Base-by-base conservation (phyloP, 805 yeast species). In the Sporopachydermia quercuum region DNA sequence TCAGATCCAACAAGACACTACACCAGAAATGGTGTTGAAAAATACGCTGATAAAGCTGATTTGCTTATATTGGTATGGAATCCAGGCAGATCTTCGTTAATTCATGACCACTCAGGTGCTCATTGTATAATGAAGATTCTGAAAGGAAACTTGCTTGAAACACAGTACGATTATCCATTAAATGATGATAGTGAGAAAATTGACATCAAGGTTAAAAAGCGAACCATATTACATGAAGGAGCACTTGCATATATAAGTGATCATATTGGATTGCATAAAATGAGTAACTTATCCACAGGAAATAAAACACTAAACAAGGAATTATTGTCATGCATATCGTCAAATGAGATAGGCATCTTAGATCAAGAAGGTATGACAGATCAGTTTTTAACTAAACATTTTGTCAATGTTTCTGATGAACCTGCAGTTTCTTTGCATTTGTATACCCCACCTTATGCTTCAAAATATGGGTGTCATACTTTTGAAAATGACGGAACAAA, bases 371-470 rank as follows among this genome's bases (percentile, higher is more conserved):
- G 13, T 23, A 8, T 23, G 8, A 8, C 30, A 8, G 30, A 23
- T 23, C 13, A 23, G n/a, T 23, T 23, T n/a, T n/a, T 23, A 8
- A 23, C 30, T 23, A 23, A 8, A 23, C 13, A 23, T 8, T 23
- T 23, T 23, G 30, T 23, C 13, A 23, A 23, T 4, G 39, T 39
- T 15, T 51, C 59, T 1, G 51, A 58, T 15, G 63, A 62, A 33
- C 55, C 61, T 16, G 74, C 82, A 8, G 72, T 79, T 13, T 70
- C 81, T 35, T 63, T 79, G 53, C 87, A 79, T 55, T 63, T 79
- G 40, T 79, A 79, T 58, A 77, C 86, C 4, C 86, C 87, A 4
- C 85, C 87, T 5, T 76, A 76, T 53, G 87, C 85, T 3, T 60
- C 76, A 39, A 62, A 70, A 52, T 70, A 68, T 49, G 77, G 76